Evolutionary conservation across 768 basidiomycete species (phyloP).

Genomic region (Russula sp.): DNA sequence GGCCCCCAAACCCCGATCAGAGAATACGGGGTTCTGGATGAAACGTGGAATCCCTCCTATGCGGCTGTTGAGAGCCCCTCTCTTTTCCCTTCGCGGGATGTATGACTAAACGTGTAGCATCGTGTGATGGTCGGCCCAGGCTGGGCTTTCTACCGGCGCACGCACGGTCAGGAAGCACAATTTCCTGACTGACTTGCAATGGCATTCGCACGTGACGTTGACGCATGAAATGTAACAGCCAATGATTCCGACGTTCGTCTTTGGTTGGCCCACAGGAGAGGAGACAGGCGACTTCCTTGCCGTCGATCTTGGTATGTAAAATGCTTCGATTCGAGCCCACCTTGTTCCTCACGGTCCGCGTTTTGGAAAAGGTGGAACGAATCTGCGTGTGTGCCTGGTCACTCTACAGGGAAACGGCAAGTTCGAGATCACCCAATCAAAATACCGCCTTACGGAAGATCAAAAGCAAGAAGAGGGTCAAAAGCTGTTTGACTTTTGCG

Average conservation of each 20-base stretch:
- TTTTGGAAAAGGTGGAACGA: constrained; percentile 70
- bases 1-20: constrained; percentile 11
- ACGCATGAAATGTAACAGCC: constrained; percentile 49
- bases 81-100: not conserved
- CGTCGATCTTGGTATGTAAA: constrained; percentile 66
- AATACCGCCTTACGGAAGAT: constrained; percentile 95
- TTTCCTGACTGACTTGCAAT: not conserved
- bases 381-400: constrained; percentile 97
- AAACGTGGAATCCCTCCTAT: constrained; percentile 3
- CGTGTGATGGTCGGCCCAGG: constrained; percentile 12
- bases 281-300: constrained; percentile 91
- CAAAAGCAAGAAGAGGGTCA: constrained; percentile 98
- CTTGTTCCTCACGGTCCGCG: not conserved
- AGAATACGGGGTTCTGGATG: no score
- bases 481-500: constrained; percentile 96
- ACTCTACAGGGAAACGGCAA: constrained; percentile 88
- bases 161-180: not conserved
- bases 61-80: constrained; percentile 11
- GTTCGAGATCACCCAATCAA: constrained; percentile 97
- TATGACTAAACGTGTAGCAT: constrained; percentile 7
- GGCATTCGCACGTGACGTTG: constrained; percentile 17
- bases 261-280: constrained; percentile 88
- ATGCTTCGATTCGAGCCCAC: constrained; percentile 14
- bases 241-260: constrained; percentile 97
- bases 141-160: constrained; percentile 3